Evolutionary conservation across 176 grass and related monocot genomes (phyloP).

Genomic region (Metroxylon sagu): DNA sequence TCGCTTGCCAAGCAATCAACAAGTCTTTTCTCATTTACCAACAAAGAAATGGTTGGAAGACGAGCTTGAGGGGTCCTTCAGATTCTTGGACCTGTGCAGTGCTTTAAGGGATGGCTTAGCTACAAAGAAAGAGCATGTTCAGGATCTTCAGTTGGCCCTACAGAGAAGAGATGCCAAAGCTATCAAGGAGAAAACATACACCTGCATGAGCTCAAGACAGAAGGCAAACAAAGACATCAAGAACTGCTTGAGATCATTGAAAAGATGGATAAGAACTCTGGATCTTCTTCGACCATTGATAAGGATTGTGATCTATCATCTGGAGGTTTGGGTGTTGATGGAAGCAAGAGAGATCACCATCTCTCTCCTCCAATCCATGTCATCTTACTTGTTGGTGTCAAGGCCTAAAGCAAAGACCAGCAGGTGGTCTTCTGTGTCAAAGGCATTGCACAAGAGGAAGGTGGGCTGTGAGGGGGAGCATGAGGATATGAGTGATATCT

Average conservation of each 20-base stretch:
- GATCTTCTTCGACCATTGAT: neutral
- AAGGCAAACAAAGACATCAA: constrained; percentile 29
- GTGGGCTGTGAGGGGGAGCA: constrained; percentile 23
- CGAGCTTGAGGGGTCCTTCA: constrained; percentile 4
- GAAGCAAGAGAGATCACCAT: constrained; percentile 32
- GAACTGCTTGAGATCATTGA: constrained; percentile 20
- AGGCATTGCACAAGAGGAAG: constrained; percentile 29
- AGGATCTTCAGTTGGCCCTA: constrained; percentile 24
- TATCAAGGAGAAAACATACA: constrained; percentile 12
- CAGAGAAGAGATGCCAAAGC: constrained; percentile 27
- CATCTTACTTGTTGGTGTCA: constrained; percentile 19
- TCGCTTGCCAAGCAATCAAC: constrained; percentile 20
- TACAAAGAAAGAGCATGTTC: constrained; percentile 20
- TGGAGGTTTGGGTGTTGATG: constrained; percentile 16
- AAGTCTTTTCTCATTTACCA: constrained; percentile 4
- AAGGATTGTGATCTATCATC: constrained; percentile 9
- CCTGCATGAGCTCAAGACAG: neutral
- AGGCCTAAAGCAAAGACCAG: constrained; percentile 17
- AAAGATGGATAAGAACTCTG: neutral
- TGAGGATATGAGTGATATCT: neutral
- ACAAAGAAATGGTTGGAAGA: constrained; percentile 15
- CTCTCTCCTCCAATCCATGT: constrained; percentile 25
- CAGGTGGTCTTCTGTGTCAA: constrained; percentile 39
- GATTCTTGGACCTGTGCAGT: constrained; percentile 26
- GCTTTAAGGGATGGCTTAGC: constrained; percentile 28